Evolutionary conservation across 148 eudicot species (phyloP).

Genomic region (Persicaria maculosa): DNA sequence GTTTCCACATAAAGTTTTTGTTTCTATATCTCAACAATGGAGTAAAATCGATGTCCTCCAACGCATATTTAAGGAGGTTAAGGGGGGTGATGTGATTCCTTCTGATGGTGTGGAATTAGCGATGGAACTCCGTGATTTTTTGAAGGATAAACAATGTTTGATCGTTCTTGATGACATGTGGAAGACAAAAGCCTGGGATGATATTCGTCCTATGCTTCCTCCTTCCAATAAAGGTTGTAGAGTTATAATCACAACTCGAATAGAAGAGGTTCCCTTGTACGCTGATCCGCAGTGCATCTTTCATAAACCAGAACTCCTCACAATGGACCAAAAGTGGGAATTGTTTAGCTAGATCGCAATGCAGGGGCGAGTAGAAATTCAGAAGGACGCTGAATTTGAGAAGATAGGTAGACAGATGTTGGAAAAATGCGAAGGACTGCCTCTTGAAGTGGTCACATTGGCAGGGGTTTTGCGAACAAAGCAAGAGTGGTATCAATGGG

Average conservation of each 20-base stretch:
- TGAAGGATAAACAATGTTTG: conserved; percentile 5
- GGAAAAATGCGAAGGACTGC: not conserved
- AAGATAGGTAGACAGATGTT: not conserved
- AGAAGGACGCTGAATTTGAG: not conserved
- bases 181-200: not conserved
- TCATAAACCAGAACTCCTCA: conserved; percentile 14
- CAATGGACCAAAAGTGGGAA: conserved; percentile 18
- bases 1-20: not conserved
- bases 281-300: not conserved
- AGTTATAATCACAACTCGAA: conserved; percentile 22
- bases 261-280: not conserved
- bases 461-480: not conserved
- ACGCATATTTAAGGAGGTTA: not conserved
- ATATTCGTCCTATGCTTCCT: not conserved
- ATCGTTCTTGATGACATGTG: conserved; percentile 2
- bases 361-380: not conserved
- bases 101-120: not conserved
- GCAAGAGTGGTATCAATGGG: not conserved
- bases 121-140: not conserved
- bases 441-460: not conserved
- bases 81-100: not conserved
- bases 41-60: not conserved
- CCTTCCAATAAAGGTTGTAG: conserved; percentile 8
- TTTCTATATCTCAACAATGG: not conserved
- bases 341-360: conserved; percentile 12